phyloP scores from a whole-genome alignment of 345 rosid genomes.

The Rubroshorea leprosula region DNA sequence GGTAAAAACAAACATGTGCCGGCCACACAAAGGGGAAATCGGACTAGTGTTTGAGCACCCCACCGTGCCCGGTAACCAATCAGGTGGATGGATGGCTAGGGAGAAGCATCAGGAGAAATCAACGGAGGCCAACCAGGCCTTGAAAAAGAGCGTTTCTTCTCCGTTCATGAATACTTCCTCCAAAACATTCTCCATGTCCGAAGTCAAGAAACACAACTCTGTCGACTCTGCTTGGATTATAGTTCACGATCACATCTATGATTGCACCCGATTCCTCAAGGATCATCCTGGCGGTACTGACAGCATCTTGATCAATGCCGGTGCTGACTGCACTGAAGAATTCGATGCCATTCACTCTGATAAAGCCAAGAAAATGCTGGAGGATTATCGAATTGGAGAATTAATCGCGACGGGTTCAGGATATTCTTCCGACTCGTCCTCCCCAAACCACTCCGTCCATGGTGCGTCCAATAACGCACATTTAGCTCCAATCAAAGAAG shows the following conservation, averaged over 20 bases:
- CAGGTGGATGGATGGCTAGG: conserved; percentile 98
- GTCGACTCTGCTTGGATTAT: conserved; percentile 84
- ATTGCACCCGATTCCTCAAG: conserved; percentile 80
- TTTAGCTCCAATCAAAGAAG: conserved; percentile 65
- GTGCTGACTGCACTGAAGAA: conserved; percentile 90
- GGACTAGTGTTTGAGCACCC: conserved; percentile 96
- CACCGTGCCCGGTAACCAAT: conserved; percentile 77
- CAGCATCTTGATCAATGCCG: conserved; percentile 81
- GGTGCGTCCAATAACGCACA: conserved; percentile 35
- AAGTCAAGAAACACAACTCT: conserved; percentile 63
- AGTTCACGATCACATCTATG: conserved; percentile 87
- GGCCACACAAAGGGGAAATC: conserved; percentile 73
- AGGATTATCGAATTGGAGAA: conserved; percentile 76
- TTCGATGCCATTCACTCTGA: conserved; percentile 92
- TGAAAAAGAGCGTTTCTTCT: conserved; percentile 82
- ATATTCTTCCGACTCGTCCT: conserved; percentile 49
- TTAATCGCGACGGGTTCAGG: conserved; percentile 34
- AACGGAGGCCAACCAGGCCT: conserved; percentile 29
- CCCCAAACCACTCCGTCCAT: conserved; percentile 60
- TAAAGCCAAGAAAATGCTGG: conserved; percentile 74
- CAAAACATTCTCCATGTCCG: conserved; percentile 54
- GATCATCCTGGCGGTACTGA: conserved; percentile 91
- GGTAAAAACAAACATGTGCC: conserved; percentile 65
- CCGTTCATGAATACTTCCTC: conserved; percentile 86
- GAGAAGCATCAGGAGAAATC: conserved; percentile 62